Base-by-base conservation (phyloP, 495 filamentous ascomycete genomes). In the Pyronema omphalodes region DNA sequence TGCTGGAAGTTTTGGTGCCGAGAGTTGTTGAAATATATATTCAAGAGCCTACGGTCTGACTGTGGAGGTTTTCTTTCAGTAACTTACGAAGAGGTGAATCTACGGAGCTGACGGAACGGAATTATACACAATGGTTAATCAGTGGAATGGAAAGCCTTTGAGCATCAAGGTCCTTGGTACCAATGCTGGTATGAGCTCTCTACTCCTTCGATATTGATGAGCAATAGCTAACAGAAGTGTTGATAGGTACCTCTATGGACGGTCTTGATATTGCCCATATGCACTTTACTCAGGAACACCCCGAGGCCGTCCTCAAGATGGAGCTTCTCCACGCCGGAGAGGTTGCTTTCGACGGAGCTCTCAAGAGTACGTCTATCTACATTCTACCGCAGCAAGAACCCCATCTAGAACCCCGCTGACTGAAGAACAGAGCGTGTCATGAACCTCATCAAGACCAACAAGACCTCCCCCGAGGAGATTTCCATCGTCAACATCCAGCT, bases 381-480 rank as follows among this genome's bases (percentile, higher is more conserved):
- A 29, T 29, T 29, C 23, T 29, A 29, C 33, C 17, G 36, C 17
- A 4, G 33, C 14, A 41, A 15, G 8, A 17, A 7, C 14, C 51
- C 19, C 14, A 5, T 3, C 35, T 11, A 14, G 12, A 9, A 14
- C 8, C 9, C 43, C 33, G 17, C 55, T 56, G 41, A 53, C 8
- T 65, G 11, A 3, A 64, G 66, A 67, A 68, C 58, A 67, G 66
- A 37, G 67, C 70, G 51, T 63, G 67, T 71, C 6, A 70, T 71
- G 67, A 68, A 67, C 48, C 67, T 71, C 58, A 71, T 71, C 19
- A 58, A 69, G 23, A 64, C 64, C 54, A 70, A 71, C 52, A 57
- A 65, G 36, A 69, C 70, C 0, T 70, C 68, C 3, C 68, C 69
- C 0, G 67, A 68, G 0, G 68, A 70, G 40, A 41, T 70, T 6